Evolutionary conservation across 208 protist genomes (phyloP).

Genomic region (Leishmania major): DNA sequence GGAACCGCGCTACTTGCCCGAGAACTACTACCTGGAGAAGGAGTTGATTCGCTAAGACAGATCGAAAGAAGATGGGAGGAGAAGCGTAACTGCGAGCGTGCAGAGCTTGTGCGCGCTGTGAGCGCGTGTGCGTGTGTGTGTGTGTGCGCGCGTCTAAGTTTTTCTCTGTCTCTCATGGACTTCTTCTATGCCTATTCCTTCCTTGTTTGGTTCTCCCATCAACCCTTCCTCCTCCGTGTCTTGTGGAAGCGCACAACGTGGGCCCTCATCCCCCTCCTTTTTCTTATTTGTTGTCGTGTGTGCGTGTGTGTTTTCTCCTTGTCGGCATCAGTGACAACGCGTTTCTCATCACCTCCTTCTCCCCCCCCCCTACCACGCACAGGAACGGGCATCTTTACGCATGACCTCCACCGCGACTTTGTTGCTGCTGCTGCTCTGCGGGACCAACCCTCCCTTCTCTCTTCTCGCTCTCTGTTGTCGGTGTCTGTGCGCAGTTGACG

Average conservation of each 20-base stretch:
- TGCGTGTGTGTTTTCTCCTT: no score
- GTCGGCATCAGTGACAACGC: no score
- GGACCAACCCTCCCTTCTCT: no score
- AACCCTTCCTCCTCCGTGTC: neutral
- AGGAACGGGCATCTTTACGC: no score
- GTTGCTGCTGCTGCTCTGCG: neutral
- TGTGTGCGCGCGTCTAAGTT: neutral
- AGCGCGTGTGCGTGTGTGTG: neutral
- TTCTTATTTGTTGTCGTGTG: neutral
- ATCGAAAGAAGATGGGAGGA: neutral
- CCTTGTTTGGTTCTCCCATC: neutral
- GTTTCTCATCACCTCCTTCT: no score
- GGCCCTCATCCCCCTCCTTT: constrained; percentile 10
- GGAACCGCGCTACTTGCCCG: constrained; percentile 61
- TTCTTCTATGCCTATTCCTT: neutral
- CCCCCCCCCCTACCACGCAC: no score
- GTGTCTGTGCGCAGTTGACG: neutral
- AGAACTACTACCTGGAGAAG: constrained; percentile 71
- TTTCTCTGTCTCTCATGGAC: neutral
- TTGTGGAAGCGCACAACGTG: neutral
- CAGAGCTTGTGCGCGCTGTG: neutral
- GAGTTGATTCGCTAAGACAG: constrained; percentile 30
- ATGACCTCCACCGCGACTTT: no score
- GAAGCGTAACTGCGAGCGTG: neutral
- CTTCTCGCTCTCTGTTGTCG: neutral